Evolutionary conservation across 139 green algal genomes (phyloP).

Genomic region (Tetraselmis chui): DNA sequence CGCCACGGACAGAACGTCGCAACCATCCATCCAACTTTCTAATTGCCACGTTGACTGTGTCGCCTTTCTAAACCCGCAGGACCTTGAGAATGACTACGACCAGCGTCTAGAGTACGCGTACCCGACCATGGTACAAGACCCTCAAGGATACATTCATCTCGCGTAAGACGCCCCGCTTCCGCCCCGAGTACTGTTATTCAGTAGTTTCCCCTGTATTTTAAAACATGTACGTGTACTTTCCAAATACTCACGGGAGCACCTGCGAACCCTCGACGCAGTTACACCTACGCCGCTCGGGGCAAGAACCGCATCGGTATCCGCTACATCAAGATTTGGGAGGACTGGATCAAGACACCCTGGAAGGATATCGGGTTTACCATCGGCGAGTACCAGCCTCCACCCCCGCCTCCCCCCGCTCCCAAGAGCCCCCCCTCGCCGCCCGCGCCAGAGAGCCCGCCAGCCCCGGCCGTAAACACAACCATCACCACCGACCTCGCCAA

Average conservation of each 20-base stretch:
- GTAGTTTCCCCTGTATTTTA: too few relatives aligned
- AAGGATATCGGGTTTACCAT: not conserved
- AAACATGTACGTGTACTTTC: too few relatives aligned
- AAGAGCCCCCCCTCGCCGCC: not conserved
- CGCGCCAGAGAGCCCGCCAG: not conserved
- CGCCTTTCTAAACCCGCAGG: too few relatives aligned
- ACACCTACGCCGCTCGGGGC: not conserved
- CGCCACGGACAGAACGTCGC: too few relatives aligned
- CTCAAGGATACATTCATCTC: constrained; percentile 4
- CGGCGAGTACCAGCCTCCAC: not conserved
- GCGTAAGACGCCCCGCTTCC: not conserved
- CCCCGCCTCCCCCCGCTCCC: too few relatives aligned
- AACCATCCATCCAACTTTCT: too few relatives aligned
- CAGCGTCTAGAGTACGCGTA: constrained; percentile 3
- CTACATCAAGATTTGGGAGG: not conserved
- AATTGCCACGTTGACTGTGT: too few relatives aligned
- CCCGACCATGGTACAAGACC: not conserved
- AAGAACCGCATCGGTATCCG: not conserved
- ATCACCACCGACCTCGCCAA: not conserved
- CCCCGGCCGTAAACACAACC: not conserved
- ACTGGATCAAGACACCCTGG: not conserved
- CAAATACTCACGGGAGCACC: too few relatives aligned
- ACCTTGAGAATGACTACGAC: constrained; percentile 3
- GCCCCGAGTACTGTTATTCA: too few relatives aligned
- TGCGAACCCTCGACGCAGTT: too few relatives aligned